These are phyloP conservation scores for Sonneratia caseolaris DNA, from an alignment of 345 rosid species.

Conservation along the genomic window DNA sequence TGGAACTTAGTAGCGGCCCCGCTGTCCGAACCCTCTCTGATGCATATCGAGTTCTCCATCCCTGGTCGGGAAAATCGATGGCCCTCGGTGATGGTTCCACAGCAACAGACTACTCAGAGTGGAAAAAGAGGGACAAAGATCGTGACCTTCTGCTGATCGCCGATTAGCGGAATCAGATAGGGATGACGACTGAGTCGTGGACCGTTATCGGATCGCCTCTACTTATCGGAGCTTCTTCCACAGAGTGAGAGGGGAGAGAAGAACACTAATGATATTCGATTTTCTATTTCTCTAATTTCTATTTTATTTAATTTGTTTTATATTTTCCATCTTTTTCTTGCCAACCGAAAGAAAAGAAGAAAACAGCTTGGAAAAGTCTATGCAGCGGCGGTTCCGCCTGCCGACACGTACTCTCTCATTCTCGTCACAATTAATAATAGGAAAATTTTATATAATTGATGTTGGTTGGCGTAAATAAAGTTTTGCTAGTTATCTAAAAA, in stretches of 20 bases:
- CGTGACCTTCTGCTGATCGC: not conserved
- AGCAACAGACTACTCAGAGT: not conserved
- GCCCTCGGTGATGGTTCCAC: not conserved
- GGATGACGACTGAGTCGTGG: not conserved
- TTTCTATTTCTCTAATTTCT: too few species aligned
- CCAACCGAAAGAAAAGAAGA: too few species aligned
- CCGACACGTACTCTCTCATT: too few species aligned
- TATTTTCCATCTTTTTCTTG: too few species aligned
- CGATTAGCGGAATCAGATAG: not conserved
- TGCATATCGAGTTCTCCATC: not conserved
- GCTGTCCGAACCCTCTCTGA: not conserved
- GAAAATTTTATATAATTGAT: too few species aligned
- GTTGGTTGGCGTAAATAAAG: too few species aligned
- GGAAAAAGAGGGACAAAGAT: not conserved
- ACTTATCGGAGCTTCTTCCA: not conserved
- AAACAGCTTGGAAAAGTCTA: too few species aligned
- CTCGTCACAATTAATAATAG: too few species aligned
- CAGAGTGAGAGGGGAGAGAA: not conserved
- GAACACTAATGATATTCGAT: too few species aligned
- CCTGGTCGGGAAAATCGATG: not conserved
- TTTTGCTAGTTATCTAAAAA: too few species aligned
- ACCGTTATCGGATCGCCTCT: not conserved
- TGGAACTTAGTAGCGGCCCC: not conserved
- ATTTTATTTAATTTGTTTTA: too few species aligned
- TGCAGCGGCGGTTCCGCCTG: too few species aligned